Evolutionary conservation across 305 asterid genomes (phyloP), one percentile per base, ranked within the genome.

Genomic region (Solanum aculeatissimum): DNA sequence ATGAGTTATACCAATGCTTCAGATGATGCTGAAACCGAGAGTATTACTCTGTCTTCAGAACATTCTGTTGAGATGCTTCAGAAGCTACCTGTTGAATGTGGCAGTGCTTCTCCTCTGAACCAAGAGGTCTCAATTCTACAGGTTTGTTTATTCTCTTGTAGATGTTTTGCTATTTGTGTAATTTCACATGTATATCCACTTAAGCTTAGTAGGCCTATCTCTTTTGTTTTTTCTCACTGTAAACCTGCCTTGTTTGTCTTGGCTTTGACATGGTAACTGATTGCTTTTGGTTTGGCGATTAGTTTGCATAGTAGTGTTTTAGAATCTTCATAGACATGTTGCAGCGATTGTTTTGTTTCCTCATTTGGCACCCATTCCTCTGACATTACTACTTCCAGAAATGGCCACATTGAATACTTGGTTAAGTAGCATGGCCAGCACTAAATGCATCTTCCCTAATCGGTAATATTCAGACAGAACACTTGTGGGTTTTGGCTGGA

Each of bases 131-230:
- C 80, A 85, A 57, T 63, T 85, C 84, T 84, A 63, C 95, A 92
- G 99, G 99, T 95, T 88, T 81, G 92, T 84, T 65, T 84, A 82
- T 85, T 86, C 80, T 63, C 80, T 53, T 29, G 42, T 49, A 77
- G 45, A 51, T 77, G 65, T 77, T 77, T 77, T 51, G 14, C 29
- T 29, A 27, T 35, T 77, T 77, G 47, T 27, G 53, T 40, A 70
- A 40, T 40, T 70, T 40, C 55, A 43, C 80, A 12, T 7, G 7
- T 72, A 43, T 71, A 72, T 21, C 29, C 45, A 27, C 16, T 77
- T 77, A 32, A 74, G 80, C 27, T 3, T 77, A 49, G 63, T 51
- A 6, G 9, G 60, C 62, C 25, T 77, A 27, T 15, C 63, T 49
- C 14, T 25, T 27, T 51, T 58, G 21, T 77, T 19, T 27, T 77